Evolutionary conservation across 2,329 filamentous ascomycete species (phyloP), one percentile per base, ranked within the genome.

Genomic region (Clonostachys chloroleuca): DNA sequence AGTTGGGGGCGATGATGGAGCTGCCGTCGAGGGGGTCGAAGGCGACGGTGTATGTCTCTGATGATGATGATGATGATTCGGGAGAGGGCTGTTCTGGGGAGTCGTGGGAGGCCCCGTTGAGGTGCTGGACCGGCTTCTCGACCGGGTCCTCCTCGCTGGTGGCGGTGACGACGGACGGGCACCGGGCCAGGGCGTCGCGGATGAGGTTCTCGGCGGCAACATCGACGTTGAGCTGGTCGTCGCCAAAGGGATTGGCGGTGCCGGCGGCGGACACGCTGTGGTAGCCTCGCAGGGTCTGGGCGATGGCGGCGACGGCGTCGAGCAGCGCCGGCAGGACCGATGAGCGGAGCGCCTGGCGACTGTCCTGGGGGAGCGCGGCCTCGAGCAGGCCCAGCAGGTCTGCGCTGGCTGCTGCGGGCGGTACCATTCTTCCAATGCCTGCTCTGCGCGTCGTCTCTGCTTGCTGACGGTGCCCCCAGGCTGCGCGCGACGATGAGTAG

Each of bases 21-120:
- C 76, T 81, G 12, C 81, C 81, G 53, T 85, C 81, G 0, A 85
- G 71, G 0, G 81, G 81, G 53, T 85, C 81, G 53, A 84, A 85
- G 1, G 79, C 80, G 9, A 83, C 62, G 0, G 80, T 75, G 61
- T 84, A 84, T 30, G 64, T 56, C 53, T 81, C 75, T 30, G 24
- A 30, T 30, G 24, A 9, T 24, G 24, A 8, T 24, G 7, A 10
- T 30, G 24, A 30, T 30, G 24, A 30, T 18, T 39, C 36, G 7
- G 14, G 14, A 14, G 13, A 14, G 14, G 14, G 14, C 17, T 20
- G 24, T 12, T n/a, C 12, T 16, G 14, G 7, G 37, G 30, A n/a
- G 14, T 41, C 12, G 34, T 37, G 33, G 2, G 24, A 30, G 24
- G 24, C 24, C 2, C 24, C 24, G 44, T n/a, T 30, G 14, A 24